Evolutionary conservation across 2,329 filamentous ascomycete genomes (phyloP), one percentile per base, ranked within the genome.

Genomic region (Neurospora sp.): DNA sequence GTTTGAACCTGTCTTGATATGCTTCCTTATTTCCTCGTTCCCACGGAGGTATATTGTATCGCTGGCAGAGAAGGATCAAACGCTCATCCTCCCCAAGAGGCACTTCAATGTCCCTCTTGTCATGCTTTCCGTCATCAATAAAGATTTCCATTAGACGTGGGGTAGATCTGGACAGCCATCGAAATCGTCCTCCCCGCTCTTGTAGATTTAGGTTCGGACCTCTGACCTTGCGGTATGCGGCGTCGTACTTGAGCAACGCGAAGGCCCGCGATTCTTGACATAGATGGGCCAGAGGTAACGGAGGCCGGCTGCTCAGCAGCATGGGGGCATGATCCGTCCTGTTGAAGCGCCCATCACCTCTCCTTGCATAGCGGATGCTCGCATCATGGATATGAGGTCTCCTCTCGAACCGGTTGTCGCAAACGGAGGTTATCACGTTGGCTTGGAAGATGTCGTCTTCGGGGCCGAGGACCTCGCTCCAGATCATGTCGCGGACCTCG

Each of bases 111-210:
- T 8, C 15, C 28, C 3, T 4, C 28, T 28, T 4, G 28, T 28
- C 28, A 28, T 28, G 3, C 3, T 17, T 2, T 9, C 2, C 6
- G 40, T 43, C 17, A 1, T 1, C 0, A 3, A 43, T 43, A 9
- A 0, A 0, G 40, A 43, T 43, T 4, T 0, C 0, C 40, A n/a
- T 9, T n/a, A 52, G 1, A 13, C 43, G 43, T 15, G 43, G 1
- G 10, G 43, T 1, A 1, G 1, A 13, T 52, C 43, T 52, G 19
- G 43, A 52, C n/a, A 52, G 19, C 43, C 43, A 52, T 19, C 43
- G 43, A 7, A 52, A 52, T 23, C 43, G 43, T 0, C 4, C 0
- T 23, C 19, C 19, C 19, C 19, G 2, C 4, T 23, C 43, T 23
- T 52, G 43, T 3, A 28, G 28, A 23, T 19, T 23, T 23, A 23